Evolutionary conservation across 1,284 basidiomycete genomes (phyloP).

Genomic region (Naganishia albida): DNA sequence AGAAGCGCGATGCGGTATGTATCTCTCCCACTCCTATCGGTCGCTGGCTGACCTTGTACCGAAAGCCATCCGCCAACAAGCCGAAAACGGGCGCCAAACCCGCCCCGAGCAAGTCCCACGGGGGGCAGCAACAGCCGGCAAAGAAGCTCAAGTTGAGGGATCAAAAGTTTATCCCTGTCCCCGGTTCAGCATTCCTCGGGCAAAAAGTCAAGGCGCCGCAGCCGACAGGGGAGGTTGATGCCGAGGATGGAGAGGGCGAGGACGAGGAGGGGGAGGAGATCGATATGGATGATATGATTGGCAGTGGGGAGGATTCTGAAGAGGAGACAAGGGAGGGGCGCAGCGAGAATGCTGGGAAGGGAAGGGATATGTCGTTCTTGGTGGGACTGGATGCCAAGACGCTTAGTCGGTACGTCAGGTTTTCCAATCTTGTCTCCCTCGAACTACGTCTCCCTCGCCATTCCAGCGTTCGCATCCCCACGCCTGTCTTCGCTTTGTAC

Average conservation of each 20-base stretch:
- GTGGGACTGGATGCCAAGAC: slow-evolving; percentile 44
- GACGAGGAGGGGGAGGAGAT: slow-evolving; percentile 37
- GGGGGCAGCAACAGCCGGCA: slow-evolving; percentile 40
- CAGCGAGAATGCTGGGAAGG: neutral
- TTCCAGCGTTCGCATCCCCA: too few relatives aligned
- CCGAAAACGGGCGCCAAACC: neutral
- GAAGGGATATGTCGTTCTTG: slow-evolving; percentile 41
- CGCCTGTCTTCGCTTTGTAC: neutral
- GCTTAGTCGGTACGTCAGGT: slow-evolving; percentile 46
- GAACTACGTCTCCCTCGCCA: neutral
- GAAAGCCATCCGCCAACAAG: slow-evolving; percentile 11
- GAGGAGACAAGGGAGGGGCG: slow-evolving; percentile 34
- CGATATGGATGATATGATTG: slow-evolving; percentile 36
- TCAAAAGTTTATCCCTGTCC: slow-evolving; percentile 52
- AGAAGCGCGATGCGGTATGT: slow-evolving; percentile 19
- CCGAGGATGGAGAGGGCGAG: slow-evolving; percentile 35
- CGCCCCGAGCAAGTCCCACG: neutral
- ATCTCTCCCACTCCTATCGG: too few relatives aligned
- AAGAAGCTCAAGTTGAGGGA: slow-evolving; percentile 54
- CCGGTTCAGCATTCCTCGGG: slow-evolving; percentile 41
- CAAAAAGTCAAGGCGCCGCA: slow-evolving; percentile 30
- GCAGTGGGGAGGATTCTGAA: slow-evolving; percentile 28
- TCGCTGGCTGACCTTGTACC: neutral
- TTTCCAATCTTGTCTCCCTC: neutral
- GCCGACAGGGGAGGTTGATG: slow-evolving; percentile 26